Evolutionary conservation across 225 moss, liverwort and hornwort species (phyloP).

Genomic region (Climacium dendroides): DNA sequence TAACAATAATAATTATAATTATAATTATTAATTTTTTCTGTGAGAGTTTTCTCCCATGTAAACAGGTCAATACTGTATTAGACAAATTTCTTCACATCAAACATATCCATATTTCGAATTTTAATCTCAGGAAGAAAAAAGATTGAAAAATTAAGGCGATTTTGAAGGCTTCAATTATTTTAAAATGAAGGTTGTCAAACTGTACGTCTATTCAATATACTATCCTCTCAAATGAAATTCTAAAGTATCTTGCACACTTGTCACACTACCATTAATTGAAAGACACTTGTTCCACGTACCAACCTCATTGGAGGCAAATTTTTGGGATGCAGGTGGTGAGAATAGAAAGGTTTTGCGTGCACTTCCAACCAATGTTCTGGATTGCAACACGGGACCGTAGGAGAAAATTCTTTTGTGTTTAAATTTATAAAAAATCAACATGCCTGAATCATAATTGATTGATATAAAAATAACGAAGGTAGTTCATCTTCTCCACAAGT

Average conservation of each 20-base stretch:
- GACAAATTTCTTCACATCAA: background rate
- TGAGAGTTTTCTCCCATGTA: background rate
- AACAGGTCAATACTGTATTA: too few species aligned
- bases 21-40: too few species aligned
- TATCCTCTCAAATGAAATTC: background rate
- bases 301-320: background rate
- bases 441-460: background rate
- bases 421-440: background rate
- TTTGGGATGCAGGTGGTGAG: background rate
- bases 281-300: background rate
- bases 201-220: background rate
- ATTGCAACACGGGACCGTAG: background rate
- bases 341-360: background rate
- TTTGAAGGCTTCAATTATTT: background rate
- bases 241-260: background rate
- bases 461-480: background rate
- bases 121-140: too few species aligned
- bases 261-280: background rate
- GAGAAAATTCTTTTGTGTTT: background rate
- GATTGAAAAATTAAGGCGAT: background rate
- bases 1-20: too few species aligned
- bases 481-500: background rate
- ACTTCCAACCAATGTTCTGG: background rate
- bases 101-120: background rate
- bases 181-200: background rate